Evolutionary conservation across 2,329 filamentous ascomycete genomes (phyloP), one percentile per base, ranked within the genome.

Genomic region (Ophiostoma perfectum): DNA sequence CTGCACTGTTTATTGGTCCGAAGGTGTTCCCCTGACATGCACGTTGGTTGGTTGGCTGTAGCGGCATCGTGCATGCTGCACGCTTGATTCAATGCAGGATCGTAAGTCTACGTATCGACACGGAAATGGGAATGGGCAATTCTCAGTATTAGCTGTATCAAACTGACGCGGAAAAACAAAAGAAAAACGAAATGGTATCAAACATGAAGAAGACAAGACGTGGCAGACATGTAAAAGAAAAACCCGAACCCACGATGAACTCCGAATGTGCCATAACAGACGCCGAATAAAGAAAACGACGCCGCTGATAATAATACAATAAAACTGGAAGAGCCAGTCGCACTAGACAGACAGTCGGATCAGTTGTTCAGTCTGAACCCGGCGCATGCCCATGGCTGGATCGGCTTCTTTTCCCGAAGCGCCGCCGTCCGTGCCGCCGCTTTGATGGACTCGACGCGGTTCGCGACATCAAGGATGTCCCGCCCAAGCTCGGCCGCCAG

Each of bases 401-500:
- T 42, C 11, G 66, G 18, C 27, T 44, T 47, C 1, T 67, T 39
- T 36, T 42, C 14, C 49, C 45, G 36, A 8, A 52, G 2, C 5
- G 67, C 67, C 14, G 62, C 11, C 18, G 38, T 44, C 42, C 70
- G 69, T 5, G 68, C 65, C 36, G 64, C 58, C 38, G 38, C 64
- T 68, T 72, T 72, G 52, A 72, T 65, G 0, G 18, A 11, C 49
- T 72, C 70, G n/a, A 62, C 68, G 64, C 66, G 62, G 7, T 11
- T 27, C 4, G 67, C 66, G 38, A 72, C 70, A 36, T 70, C 70
- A 9, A 45, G 11, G n/a, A 66, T n/a, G 38, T 65, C 49, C n/a
- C 71, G 68, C 14, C 52, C 55, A 2, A 72, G 60, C 12, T 68
- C 60, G 9, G 60, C 64, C 1, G 71, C 71, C 64, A 72, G 68